Conservation (phyloP, 31 red algal genomes). For the Odonthalia washingtoniensis region DNA sequence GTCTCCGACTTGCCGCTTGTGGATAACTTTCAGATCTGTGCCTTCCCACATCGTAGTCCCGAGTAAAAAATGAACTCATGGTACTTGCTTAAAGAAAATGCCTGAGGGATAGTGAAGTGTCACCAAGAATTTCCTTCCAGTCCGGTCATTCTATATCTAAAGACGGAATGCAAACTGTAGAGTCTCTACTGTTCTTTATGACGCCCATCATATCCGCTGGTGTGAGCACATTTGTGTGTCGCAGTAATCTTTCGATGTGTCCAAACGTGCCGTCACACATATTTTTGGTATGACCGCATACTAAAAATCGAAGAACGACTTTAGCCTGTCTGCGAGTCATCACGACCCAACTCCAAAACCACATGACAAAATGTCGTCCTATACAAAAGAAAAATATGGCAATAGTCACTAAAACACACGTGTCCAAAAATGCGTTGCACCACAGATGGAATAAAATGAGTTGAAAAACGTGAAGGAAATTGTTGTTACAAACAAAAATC, state of each 20-base stretch:
- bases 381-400: too few species aligned
- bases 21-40: too few species aligned
- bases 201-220: conserved; percentile 38
- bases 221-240: neutral
- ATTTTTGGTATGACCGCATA: conserved; percentile 44
- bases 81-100: neutral
- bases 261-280: conserved; percentile 19
- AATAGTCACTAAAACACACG: too few species aligned
- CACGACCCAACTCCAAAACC: neutral
- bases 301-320: conserved; percentile 27
- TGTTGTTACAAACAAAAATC: too few species aligned
- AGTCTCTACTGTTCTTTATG: neutral
- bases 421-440: too few species aligned
- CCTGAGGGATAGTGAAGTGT: neutral
- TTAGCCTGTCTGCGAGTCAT: neutral
- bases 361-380: neutral
- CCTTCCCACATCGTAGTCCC: too few species aligned
- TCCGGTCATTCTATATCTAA: neutral
- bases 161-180: neutral
- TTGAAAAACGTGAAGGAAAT: too few species aligned
- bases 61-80: neutral
- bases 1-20: too few species aligned
- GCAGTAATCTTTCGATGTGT: neutral
- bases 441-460: too few species aligned
- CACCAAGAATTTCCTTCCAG: neutral